phyloP scores from a whole-genome alignment of 2,329 filamentous ascomycete genomes.

The Diplocarpon mali region DNA sequence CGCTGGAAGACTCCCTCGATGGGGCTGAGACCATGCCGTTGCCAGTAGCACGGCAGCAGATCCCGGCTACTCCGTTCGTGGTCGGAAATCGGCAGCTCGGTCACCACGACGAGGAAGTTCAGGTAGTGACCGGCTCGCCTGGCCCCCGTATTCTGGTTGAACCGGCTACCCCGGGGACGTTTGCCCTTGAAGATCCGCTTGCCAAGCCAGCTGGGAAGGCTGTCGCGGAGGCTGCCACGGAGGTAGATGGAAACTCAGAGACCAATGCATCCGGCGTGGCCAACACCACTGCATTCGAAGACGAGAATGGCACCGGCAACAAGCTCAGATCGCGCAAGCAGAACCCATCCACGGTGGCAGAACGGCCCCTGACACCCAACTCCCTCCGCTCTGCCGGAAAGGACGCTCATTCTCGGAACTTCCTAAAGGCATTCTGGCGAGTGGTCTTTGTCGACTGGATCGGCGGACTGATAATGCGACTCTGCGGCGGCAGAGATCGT shows the following conservation, averaged over 20 bases:
- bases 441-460: conserved; percentile 29
- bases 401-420: conserved; percentile 19
- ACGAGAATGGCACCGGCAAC: conserved; percentile 6
- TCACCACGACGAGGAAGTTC: conserved; percentile 1
- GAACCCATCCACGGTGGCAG: conserved; percentile 9
- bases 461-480: conserved; percentile 23
- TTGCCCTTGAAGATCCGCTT: background rate
- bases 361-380: conserved; percentile 22
- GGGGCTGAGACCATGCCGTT: background rate
- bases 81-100: conserved; percentile 11
- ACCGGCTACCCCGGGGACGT: conserved; percentile 14
- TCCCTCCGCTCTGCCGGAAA: conserved; percentile 21
- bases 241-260: background rate
- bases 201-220: background rate
- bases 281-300: conserved; percentile 18
- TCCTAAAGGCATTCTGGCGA: conserved; percentile 26
- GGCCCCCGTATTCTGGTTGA: conserved; percentile 17
- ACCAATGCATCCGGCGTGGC: background rate
- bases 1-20: background rate
- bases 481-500: conserved; percentile 22
- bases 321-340: conserved; percentile 19
- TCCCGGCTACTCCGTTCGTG: conserved; percentile 11
- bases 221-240: background rate
- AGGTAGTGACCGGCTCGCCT: conserved; percentile 3
- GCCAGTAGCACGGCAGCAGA: background rate